These are phyloP conservation scores for Leishmania amazonensis DNA, from an alignment of 208 protist genomes.

Conservation along the genomic window DNA sequence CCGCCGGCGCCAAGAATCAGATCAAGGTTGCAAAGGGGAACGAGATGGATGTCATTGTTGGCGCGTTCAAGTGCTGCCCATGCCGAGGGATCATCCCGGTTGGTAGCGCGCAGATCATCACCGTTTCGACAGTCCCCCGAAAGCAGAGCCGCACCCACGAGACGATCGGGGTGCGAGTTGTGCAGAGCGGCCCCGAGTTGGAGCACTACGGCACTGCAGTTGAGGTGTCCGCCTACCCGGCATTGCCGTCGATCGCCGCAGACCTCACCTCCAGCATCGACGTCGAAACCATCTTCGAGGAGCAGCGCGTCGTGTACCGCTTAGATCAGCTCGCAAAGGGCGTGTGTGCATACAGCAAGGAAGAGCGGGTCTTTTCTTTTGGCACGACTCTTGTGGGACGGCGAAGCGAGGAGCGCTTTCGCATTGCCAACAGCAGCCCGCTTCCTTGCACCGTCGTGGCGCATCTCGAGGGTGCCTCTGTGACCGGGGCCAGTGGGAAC, in stretches of 20 bases:
- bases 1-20: constrained; percentile 22
- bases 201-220: constrained; percentile 79
- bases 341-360: constrained; percentile 84
- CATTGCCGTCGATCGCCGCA: constrained; percentile 92
- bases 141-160: constrained; percentile 62
- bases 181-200: constrained; percentile 83
- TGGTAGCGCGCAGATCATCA: constrained; percentile 55
- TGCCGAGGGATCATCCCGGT: constrained; percentile 66
- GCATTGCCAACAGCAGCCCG: constrained; percentile 95
- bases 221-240: constrained; percentile 93
- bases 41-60: constrained; percentile 57
- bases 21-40: constrained; percentile 17
- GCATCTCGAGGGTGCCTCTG: constrained; percentile 39
- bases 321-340: constrained; percentile 72
- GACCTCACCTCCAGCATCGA: constrained; percentile 83
- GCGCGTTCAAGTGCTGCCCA: constrained; percentile 81
- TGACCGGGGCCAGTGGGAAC: background rate
- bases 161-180: constrained; percentile 90
- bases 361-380: constrained; percentile 94
- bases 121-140: constrained; percentile 79
- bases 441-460: constrained; percentile 88
- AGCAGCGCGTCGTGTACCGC: constrained; percentile 93
- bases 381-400: constrained; percentile 88
- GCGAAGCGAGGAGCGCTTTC: constrained; percentile 90
- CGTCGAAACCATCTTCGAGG: constrained; percentile 96